A percentile compares a stretch with the other conserved stretches of the same genome.
Conservation (phyloP, 371 early-diverging fungal species). For the Zopfochytrium polystomum region DNA sequence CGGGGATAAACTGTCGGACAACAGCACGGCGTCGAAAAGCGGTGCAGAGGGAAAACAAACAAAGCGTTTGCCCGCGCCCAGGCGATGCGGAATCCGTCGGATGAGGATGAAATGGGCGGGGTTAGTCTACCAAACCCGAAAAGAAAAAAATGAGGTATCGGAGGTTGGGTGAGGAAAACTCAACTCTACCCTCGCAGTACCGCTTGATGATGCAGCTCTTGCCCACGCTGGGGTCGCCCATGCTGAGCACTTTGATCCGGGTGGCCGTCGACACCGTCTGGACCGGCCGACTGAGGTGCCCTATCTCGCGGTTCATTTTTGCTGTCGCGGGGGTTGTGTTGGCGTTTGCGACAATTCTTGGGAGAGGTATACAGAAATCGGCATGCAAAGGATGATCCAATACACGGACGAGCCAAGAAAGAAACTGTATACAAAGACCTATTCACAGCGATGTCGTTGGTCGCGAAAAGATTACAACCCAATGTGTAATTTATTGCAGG, state of each 20-base stretch:
- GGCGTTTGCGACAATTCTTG: too few species aligned
- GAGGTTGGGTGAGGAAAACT: too few species aligned
- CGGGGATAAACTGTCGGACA: slow-evolving; percentile 39
- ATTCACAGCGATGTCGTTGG: too few species aligned
- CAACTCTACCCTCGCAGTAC: slow-evolving; percentile 54
- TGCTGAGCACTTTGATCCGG: slow-evolving; percentile 33
- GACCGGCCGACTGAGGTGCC: slow-evolving; percentile 17
- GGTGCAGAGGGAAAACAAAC: background rate
- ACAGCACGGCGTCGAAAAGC: background rate
- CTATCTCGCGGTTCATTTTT: slow-evolving; percentile 12
- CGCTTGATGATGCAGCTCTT: slow-evolving; percentile 55
- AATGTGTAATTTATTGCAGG: too few species aligned
- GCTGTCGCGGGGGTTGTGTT: too few species aligned
- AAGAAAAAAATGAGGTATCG: background rate
- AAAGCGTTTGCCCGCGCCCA: background rate
- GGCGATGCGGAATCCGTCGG: background rate
- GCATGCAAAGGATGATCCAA: too few species aligned
- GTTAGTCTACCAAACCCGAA: too few species aligned
- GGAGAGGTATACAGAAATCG: too few species aligned
- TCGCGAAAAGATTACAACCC: too few species aligned
- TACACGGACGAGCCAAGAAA: too few species aligned
- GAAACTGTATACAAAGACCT: too few species aligned
- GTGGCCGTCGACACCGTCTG: slow-evolving; percentile 22
- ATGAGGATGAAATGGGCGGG: too few species aligned
- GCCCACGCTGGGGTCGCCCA: slow-evolving; percentile 49